Percentiles rank a stretch among this genome's conserved stretches.
phyloP scores from a whole-genome alignment of 2,329 filamentous ascomycete species.

The Catunica adiposa region DNA sequence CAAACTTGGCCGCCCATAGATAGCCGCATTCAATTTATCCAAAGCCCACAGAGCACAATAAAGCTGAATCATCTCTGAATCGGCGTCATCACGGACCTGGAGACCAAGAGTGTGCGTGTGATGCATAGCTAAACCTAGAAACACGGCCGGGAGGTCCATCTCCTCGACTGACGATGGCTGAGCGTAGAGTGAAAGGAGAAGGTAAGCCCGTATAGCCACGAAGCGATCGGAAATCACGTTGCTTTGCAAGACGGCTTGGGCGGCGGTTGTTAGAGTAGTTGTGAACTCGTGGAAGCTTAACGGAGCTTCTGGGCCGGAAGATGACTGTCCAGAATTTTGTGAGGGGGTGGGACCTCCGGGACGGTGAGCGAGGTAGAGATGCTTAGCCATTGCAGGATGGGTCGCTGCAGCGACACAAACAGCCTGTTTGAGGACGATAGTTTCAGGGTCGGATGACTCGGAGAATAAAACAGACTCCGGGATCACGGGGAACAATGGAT shows the following conservation, averaged over 20 bases:
- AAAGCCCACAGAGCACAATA: slow-evolving; percentile 46
- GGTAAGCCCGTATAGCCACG: slow-evolving; percentile 36
- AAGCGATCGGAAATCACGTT: slow-evolving; percentile 38
- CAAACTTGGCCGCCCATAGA: slow-evolving; percentile 42
- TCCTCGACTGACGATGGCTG: slow-evolving; percentile 38
- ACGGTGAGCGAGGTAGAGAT: slow-evolving; percentile 29
- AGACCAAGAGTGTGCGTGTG: slow-evolving; percentile 39
- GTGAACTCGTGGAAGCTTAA: slow-evolving; percentile 33
- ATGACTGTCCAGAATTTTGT: too few relatives aligned
- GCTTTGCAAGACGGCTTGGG: slow-evolving; percentile 34
- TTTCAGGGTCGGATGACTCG: slow-evolving; percentile 21
- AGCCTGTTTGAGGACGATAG: slow-evolving; percentile 34
- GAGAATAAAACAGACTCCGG: slow-evolving; percentile 23
- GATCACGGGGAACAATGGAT: slow-evolving; percentile 38
- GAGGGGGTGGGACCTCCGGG: not conserved
- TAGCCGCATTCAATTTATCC: slow-evolving; percentile 41
- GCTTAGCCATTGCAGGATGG: slow-evolving; percentile 28
- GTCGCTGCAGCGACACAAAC: slow-evolving; percentile 38
- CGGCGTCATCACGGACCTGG: slow-evolving; percentile 31
- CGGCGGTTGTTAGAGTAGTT: slow-evolving; percentile 30
- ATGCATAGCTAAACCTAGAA: slow-evolving; percentile 38
- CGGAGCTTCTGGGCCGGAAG: slow-evolving; percentile 22
- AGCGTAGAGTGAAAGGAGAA: slow-evolving; percentile 41
- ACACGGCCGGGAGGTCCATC: slow-evolving; percentile 35
- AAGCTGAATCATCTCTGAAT: slow-evolving; percentile 30